Conservation (phyloP, 2,329 filamentous ascomycete genomes). For the Fusarium stilboides region DNA sequence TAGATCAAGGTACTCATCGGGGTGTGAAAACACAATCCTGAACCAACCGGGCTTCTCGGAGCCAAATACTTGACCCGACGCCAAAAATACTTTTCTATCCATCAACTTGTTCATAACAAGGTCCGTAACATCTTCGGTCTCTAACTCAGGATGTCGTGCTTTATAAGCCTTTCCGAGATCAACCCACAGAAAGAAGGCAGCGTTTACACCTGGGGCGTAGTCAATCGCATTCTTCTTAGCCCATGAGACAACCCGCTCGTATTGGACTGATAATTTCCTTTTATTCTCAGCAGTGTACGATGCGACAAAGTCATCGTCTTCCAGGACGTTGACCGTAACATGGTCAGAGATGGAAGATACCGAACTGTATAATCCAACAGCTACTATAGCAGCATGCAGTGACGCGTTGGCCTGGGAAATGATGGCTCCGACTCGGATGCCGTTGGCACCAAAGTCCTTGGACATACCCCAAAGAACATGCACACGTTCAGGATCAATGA, state of each 20-base stretch:
- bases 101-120: conserved; percentile 51
- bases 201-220: conserved; percentile 64
- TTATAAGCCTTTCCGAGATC: conserved; percentile 58
- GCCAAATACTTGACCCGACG: conserved; percentile 56
- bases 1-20: conserved; percentile 50
- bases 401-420: conserved; percentile 62
- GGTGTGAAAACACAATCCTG: conserved; percentile 58
- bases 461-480: conserved; percentile 66
- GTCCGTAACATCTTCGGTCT: conserved; percentile 44
- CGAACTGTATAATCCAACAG: conserved; percentile 60
- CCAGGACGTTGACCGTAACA: conserved; percentile 59
- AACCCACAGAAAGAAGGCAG: conserved; percentile 70
- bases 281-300: conserved; percentile 62
- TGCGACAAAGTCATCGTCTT: conserved; percentile 61
- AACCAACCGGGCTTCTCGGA: conserved; percentile 58
- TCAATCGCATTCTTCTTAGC: conserved; percentile 59
- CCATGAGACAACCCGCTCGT: conserved; percentile 56
- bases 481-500: conserved; percentile 65
- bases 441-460: conserved; percentile 71
- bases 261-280: conserved; percentile 56
- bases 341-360: conserved; percentile 62
- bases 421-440: conserved; percentile 67
- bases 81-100: conserved; percentile 54
- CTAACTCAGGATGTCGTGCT: conserved; percentile 26
- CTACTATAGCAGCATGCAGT: conserved; percentile 57